Conservation (phyloP, 495 filamentous ascomycete genomes). For the Clavariopsis aquatica region DNA sequence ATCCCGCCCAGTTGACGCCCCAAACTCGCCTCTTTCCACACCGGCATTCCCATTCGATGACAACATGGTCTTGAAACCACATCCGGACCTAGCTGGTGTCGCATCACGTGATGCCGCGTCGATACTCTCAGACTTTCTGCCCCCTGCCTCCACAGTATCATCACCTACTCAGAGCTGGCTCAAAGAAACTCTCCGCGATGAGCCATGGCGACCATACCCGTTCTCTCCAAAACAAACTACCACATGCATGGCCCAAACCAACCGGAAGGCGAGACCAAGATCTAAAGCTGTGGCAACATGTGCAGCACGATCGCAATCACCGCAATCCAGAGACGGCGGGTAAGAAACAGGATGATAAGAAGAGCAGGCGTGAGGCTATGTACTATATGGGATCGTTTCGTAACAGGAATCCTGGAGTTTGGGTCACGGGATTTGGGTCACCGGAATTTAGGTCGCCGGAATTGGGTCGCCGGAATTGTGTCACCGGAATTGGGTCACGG, state of each 20-base stretch:
- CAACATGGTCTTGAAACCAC: slow-evolving; percentile 1
- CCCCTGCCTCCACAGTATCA: not conserved
- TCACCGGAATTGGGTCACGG: too few relatives aligned
- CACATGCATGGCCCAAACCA: not conserved
- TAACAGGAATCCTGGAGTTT: too few relatives aligned
- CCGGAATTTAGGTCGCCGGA: too few relatives aligned
- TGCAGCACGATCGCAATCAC: slow-evolving; percentile 2
- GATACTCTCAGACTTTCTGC: not conserved
- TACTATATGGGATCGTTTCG: too few relatives aligned
- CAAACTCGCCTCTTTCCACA: not conserved
- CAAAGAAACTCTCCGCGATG: not conserved
- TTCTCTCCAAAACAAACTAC: not conserved
- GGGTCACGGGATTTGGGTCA: too few relatives aligned
- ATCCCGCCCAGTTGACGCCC: not conserved
- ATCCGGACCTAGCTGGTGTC: not conserved
- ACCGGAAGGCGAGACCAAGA: not conserved
- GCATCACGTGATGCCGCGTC: slow-evolving; percentile 15
- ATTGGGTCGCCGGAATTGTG: too few relatives aligned
- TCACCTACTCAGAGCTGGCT: not conserved
- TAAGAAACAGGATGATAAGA: not conserved
- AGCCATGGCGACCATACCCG: slow-evolving; percentile 13
- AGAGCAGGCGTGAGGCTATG: too few relatives aligned
- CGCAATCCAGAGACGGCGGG: slow-evolving; percentile 6
- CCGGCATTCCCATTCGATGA: not conserved
- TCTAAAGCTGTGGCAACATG: not conserved